Conservation (phyloP, 1,284 basidiomycete species). For the Pterulicium gracile region DNA sequence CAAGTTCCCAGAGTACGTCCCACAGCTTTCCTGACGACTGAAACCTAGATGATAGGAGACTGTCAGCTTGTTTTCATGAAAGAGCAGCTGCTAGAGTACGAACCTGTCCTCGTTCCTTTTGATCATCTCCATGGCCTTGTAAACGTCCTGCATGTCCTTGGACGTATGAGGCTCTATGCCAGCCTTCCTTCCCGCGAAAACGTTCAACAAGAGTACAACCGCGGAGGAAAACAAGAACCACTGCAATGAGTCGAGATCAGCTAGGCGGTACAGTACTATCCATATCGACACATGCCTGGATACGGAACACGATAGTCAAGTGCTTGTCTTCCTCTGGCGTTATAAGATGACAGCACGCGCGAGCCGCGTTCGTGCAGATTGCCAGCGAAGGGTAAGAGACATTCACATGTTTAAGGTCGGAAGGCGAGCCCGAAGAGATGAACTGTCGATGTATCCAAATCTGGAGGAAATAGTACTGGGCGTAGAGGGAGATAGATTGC, state of each 20-base stretch:
- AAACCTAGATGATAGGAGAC: no score
- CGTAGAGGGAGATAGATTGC: slow-evolving; percentile 60
- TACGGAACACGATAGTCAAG: not conserved
- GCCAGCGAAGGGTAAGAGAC: no score
- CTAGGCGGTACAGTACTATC: no score
- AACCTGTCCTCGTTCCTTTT: not conserved
- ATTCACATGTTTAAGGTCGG: no score
- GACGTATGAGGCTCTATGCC: not conserved
- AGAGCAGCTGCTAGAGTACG: no score
- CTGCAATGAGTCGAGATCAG: not conserved
- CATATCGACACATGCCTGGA: not conserved
- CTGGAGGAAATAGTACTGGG: slow-evolving; percentile 62
- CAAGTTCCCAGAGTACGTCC: no score
- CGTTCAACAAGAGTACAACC: not conserved
- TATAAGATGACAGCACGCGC: not conserved
- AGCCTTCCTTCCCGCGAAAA: not conserved
- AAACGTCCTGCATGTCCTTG: not conserved
- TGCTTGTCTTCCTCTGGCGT: not conserved
- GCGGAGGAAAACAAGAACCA: not conserved
- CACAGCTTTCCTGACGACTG: not conserved
- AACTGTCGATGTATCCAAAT: slow-evolving; percentile 78
- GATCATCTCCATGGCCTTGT: not conserved
- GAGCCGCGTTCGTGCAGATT: no score
- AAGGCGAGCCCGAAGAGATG: slow-evolving; percentile 52
- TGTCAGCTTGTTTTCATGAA: no score